These are phyloP conservation scores for Xylaria sp. DNA, from an alignment of 2,329 filamentous ascomycete genomes.

Conservation along the genomic window DNA sequence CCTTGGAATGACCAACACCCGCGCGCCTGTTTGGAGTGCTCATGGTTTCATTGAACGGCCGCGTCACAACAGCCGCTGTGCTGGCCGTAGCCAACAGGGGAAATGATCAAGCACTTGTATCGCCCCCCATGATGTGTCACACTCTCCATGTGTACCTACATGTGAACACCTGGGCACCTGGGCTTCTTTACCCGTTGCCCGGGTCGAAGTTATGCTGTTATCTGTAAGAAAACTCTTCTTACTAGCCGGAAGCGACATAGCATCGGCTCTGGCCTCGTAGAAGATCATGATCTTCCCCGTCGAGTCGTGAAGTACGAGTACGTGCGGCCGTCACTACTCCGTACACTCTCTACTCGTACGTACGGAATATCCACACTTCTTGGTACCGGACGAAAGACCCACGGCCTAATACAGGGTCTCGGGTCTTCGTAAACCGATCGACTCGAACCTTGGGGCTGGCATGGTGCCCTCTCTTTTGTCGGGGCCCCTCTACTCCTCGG, in stretches of 20 bases:
- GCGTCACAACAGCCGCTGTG: conserved; percentile 15
- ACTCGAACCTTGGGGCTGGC: background rate
- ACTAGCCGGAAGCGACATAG: background rate
- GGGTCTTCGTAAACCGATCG: background rate
- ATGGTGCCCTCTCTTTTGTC: background rate
- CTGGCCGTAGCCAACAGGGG: conserved; percentile 20
- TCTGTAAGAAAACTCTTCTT: background rate
- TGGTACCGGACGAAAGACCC: background rate
- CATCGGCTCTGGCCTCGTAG: background rate
- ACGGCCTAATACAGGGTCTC: background rate
- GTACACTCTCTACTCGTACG: background rate
- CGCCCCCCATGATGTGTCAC: background rate
- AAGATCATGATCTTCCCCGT: background rate
- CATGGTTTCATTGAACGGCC: conserved; percentile 15
- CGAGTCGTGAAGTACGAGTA: background rate
- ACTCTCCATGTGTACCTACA: background rate
- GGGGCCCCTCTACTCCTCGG: background rate
- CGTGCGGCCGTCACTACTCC: background rate
- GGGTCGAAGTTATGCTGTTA: background rate
- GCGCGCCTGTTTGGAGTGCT: conserved; percentile 25
- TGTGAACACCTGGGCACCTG: background rate
- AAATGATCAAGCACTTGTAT: background rate
- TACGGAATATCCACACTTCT: too few species aligned
- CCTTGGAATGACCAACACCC: conserved; percentile 15
- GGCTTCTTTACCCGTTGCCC: background rate